Evolutionary conservation across 441 rosid species (phyloP), one percentile per base, ranked within the genome.

Genomic region (Bocquillonia castaneifolia): DNA sequence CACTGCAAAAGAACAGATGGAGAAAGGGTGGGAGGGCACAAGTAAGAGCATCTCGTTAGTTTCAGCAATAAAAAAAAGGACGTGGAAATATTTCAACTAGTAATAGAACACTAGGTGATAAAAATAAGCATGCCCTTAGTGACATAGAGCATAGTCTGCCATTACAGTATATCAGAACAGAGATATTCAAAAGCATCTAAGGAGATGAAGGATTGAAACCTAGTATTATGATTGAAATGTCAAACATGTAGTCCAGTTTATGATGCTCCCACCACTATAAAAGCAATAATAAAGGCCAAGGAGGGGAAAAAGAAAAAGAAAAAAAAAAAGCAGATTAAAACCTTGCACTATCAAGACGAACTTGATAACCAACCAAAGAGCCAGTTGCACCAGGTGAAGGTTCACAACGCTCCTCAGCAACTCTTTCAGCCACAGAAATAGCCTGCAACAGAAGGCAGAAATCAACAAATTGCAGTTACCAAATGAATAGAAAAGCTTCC

Each of bases 281-380:
- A 61, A 40, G 28, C 34, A 74, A 55, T 25, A 13, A 61, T 20
- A 53, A 40, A 45, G 23, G 23, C 13, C 55, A 26, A 45, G 4
- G 50, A 55, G 52, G n/a, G n/a, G n/a, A n/a, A 53, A 45, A 32
- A 14, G 7, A 7, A 6, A 42, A 42, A 7, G 15, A 6, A 42
- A 42, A 42, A 28, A 52, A 76, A 68, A 64, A 39, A 72, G 31
- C 72, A 70, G 50, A 69, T 65, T 55, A 78, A 57, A 64, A 90
- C 98, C 97, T 84, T 75, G 96, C 95, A 72, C 88, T 91, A 73
- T 93, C 93, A 72, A 89, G 91, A 77, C 96, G 97, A 84, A 93
- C 98, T 91, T 93, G 98, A 88, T 91, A 93, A 77, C 97, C 98
- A 81, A 91, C 91, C 85, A 89, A 74, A 69, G 97, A 91, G 71